A percentile compares a stretch with the other conserved stretches of the same genome.
phyloP scores from a whole-genome alignment of 495 filamentous ascomycete genomes.

The Trichocladium uniseriatum region DNA sequence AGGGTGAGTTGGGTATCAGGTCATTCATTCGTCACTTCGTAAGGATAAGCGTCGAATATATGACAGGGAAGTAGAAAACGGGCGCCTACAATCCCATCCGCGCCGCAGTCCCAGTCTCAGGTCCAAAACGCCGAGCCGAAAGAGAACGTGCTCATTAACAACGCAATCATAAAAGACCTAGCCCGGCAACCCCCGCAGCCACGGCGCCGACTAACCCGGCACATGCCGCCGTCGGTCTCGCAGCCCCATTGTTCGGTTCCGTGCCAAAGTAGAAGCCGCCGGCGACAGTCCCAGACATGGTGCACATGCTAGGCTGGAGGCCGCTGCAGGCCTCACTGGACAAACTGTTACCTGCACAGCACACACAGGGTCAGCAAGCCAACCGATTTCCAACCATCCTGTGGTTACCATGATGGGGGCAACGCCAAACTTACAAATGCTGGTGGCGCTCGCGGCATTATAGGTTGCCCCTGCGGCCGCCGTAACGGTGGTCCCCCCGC shows the following conservation, averaged over 20 bases:
- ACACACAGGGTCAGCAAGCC: not conserved
- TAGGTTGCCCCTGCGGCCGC: slow-evolving; percentile 25
- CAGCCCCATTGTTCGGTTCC: slow-evolving; percentile 12
- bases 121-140: not conserved
- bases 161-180: slow-evolving; percentile 8
- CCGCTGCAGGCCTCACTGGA: slow-evolving; percentile 21
- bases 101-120: not conserved
- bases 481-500: slow-evolving; percentile 43
- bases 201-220: slow-evolving; percentile 14
- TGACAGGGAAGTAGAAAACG: not conserved
- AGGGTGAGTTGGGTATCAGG: not conserved
- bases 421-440: slow-evolving; percentile 58
- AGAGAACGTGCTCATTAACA: not conserved
- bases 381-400: too few relatives aligned
- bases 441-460: slow-evolving; percentile 42
- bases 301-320: slow-evolving; percentile 22
- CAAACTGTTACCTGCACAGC: slow-evolving; percentile 21
- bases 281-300: slow-evolving; percentile 16
- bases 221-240: slow-evolving; percentile 19
- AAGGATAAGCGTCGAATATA: not conserved
- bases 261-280: slow-evolving; percentile 25
- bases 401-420: too few relatives aligned
- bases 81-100: not conserved
- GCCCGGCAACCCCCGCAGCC: slow-evolving; percentile 17
- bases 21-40: slow-evolving; percentile 5